These are phyloP conservation scores for barrel medic (Medicago truncatula) DNA, from an alignment of 306 rosid genomes.

Conservation along the genomic window MtrunA17r5.0-ANR NC_053047.1:37665501-37666000, in stretches of 20 bases:
- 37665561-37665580: neutral
- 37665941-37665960: no score
- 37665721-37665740: neutral
- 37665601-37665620: constrained; percentile 5
- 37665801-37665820: no score
- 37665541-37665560: constrained; percentile 25
- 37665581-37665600: neutral
- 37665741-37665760: neutral
- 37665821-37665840: no score
- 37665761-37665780: no score
- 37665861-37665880: no score
- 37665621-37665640: constrained; percentile 15
- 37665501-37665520: neutral
- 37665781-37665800: no score
- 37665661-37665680: neutral
- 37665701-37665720: neutral
- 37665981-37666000: neutral
- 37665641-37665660: constrained; percentile 13
- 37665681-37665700: neutral
- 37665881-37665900: no score
- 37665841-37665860: no score
- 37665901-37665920: no score
- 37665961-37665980: neutral
- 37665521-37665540: constrained; percentile 17
- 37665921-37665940: no score